A percentile compares a stretch with the other conserved stretches of the same genome.
These are phyloP conservation scores for Ustilago trichophora DNA, from an alignment of 1,284 basidiomycete species.

Conservation along the genomic window DNA sequence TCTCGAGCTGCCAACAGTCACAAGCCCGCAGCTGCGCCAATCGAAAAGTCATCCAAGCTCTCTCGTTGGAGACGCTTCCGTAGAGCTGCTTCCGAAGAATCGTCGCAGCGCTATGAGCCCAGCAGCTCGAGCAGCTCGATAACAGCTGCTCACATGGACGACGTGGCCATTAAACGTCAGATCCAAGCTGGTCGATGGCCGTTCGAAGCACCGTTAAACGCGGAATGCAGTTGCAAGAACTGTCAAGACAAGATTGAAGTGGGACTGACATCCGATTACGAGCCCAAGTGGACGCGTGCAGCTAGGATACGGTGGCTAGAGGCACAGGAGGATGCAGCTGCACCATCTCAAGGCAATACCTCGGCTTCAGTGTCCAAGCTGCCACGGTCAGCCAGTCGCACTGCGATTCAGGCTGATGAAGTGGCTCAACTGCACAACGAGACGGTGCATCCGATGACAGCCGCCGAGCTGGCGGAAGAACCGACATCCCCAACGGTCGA, in stretches of 20 bases:
- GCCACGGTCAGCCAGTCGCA: conserved; percentile 16
- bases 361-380: not conserved
- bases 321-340: conserved; percentile 19
- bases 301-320: conserved; percentile 37
- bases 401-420: conserved; percentile 41
- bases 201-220: conserved; percentile 35
- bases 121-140: conserved; percentile 1
- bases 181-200: conserved; percentile 40
- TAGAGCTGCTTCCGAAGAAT: conserved; percentile 24
- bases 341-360: not conserved
- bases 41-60: conserved; percentile 9
- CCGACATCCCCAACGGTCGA: conserved; percentile 13
- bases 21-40: not conserved
- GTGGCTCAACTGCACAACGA: conserved; percentile 34
- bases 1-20: conserved; percentile 9
- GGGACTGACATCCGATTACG: conserved; percentile 26
- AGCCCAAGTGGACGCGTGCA: conserved; percentile 33
- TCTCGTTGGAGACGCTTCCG: conserved; percentile 33
- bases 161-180: conserved; percentile 11
- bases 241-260: conserved; percentile 37
- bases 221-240: conserved; percentile 43
- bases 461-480: conserved; percentile 30
- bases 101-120: conserved; percentile 1
- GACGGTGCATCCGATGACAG: conserved; percentile 27
- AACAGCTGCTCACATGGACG: conserved; percentile 16